These are phyloP conservation scores for Hanseniaspora meyeri DNA, from an alignment of 805 yeast genomes.

Conservation along the genomic window DNA sequence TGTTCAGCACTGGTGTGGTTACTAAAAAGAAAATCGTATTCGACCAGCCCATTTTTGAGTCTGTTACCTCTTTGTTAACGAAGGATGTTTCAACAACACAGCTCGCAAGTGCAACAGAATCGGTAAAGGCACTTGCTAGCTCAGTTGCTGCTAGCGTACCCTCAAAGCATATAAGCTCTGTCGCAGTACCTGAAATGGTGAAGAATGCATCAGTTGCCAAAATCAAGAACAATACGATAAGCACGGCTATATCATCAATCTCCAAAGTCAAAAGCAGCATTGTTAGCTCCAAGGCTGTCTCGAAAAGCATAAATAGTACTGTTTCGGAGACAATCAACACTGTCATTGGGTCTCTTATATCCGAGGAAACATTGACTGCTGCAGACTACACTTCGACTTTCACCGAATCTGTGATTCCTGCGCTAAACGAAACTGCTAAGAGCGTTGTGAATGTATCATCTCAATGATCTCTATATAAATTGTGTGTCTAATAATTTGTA, in stretches of 20 bases:
- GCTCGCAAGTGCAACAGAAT: neutral
- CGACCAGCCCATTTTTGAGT: slow-evolving; percentile 4
- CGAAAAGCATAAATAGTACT: too few relatives aligned
- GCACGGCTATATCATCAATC: neutral
- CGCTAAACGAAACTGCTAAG: neutral
- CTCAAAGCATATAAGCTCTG: neutral
- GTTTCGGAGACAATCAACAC: neutral
- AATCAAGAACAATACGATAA: neutral
- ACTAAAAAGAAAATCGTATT: slow-evolving; percentile 1
- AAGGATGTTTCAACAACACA: too few relatives aligned
- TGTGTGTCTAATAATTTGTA: neutral
- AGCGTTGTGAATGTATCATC: neutral
- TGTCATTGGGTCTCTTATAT: neutral
- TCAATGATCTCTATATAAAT: neutral
- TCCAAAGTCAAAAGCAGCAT: neutral
- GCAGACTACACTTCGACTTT: too few relatives aligned
- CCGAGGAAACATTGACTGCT: neutral
- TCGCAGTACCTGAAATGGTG: neutral
- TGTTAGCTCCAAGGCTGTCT: too few relatives aligned
- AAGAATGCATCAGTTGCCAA: neutral
- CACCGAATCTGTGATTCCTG: neutral
- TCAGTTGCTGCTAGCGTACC: neutral
- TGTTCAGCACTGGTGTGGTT: slow-evolving; percentile 22
- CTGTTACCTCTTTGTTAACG: neutral
- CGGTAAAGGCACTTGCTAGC: neutral